Evolutionary conservation across 2,329 filamentous ascomycete genomes (phyloP).

Genomic region (Diaporthe sp.): DNA sequence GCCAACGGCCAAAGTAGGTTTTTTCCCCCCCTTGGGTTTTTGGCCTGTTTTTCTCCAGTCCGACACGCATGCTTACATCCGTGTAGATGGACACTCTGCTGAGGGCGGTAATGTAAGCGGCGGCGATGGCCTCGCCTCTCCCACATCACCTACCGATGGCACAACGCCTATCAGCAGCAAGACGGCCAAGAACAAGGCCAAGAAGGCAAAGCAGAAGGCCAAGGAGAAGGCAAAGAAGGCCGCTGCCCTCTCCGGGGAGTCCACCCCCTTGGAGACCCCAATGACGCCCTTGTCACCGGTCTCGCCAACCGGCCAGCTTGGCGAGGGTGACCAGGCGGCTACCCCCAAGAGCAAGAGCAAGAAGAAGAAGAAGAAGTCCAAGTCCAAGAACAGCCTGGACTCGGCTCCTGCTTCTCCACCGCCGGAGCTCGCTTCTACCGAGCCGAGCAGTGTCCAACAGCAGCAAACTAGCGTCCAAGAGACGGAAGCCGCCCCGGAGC

Average conservation of each 20-base stretch:
- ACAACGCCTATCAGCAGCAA: conserved; percentile 37
- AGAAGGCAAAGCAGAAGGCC: conserved; percentile 41
- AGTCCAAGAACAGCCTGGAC: conserved; percentile 34
- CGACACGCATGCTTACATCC: not conserved
- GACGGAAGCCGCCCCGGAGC: not conserved
- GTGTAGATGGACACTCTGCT: conserved; percentile 18
- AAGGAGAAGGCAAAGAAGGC: conserved; percentile 41
- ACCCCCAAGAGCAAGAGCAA: conserved; percentile 39
- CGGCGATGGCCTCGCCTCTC: conserved; percentile 35
- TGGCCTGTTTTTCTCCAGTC: not conserved
- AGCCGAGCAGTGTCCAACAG: conserved; percentile 1
- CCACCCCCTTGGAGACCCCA: conserved; percentile 24
- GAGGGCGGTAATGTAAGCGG: conserved; percentile 30
- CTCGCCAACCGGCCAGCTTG: conserved; percentile 5
- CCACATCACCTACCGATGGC: conserved; percentile 26
- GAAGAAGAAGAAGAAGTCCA: conserved; percentile 40
- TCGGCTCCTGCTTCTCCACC: conserved; percentile 26
- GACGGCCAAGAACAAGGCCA: conserved; percentile 41
- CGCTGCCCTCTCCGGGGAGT: conserved; percentile 26
- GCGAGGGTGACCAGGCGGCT: conserved; percentile 27
- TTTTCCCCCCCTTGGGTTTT: not conserved
- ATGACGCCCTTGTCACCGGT: conserved; percentile 34
- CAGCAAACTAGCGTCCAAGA: not conserved
- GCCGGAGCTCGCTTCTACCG: conserved; percentile 28
- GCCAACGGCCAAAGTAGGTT: conserved; percentile 33